These are phyloP conservation scores for Verticillium longisporum DNA, from an alignment of 2,329 filamentous ascomycete species.

Conservation along the genomic window DNA sequence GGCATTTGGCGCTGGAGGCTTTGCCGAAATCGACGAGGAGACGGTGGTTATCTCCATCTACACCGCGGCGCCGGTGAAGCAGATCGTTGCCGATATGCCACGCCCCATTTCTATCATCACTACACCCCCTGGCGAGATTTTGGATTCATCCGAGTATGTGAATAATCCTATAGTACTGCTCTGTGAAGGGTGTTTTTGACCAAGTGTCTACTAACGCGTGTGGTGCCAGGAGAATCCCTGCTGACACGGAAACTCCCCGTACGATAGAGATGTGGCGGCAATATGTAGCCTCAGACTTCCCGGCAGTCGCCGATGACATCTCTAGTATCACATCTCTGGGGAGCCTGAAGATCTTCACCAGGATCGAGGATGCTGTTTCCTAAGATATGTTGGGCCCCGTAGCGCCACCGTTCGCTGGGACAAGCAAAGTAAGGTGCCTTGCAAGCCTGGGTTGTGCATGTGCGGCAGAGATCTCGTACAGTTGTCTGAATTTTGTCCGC, in stretches of 20 bases:
- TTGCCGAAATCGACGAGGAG: conserved; percentile 26
- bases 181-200: too few species aligned
- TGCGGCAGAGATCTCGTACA: too few species aligned
- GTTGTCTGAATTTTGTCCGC: too few species aligned
- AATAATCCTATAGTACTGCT: neutral
- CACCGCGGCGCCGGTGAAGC: conserved; percentile 24
- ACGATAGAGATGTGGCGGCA: neutral
- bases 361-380: too few species aligned
- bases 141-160: neutral
- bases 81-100: conserved; percentile 29
- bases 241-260: neutral
- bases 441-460: too few species aligned
- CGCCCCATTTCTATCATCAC: conserved; percentile 15
- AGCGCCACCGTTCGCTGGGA: too few species aligned
- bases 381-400: too few species aligned
- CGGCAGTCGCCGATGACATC: neutral
- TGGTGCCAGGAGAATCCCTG: neutral
- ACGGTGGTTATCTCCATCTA: conserved; percentile 27
- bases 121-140: neutral
- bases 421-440: too few species aligned
- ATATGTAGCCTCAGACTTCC: neutral
- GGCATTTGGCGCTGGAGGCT: conserved; percentile 20
- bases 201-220: neutral
- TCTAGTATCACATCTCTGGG: too few species aligned
- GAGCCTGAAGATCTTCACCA: too few species aligned